Percentiles rank a stretch among this genome's conserved stretches.
phyloP scores from a whole-genome alignment of 805 yeast species.

The Yarrowia divulgata region DNA sequence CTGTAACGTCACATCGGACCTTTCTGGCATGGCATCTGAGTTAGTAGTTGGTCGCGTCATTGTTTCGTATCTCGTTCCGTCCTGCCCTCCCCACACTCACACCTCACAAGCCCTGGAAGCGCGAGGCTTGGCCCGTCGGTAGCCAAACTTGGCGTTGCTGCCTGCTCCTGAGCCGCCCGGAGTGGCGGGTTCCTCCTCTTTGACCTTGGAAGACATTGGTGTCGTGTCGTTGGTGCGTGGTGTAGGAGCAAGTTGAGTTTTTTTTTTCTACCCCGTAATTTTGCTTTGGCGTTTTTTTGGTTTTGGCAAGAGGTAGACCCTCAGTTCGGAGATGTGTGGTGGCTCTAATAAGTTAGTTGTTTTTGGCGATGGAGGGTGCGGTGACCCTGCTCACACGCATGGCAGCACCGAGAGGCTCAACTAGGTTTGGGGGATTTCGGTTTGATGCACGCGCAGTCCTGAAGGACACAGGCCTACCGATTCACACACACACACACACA shows the following conservation, averaged over 20 bases:
- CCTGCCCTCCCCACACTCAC: conserved; percentile 41
- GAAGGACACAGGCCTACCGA: too few relatives aligned
- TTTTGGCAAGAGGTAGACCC: too few relatives aligned
- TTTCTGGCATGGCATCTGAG: conserved; percentile 69
- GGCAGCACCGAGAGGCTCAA: not conserved
- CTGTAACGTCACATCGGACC: conserved; percentile 69
- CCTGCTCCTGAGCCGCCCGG: conserved; percentile 9
- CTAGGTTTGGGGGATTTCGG: not conserved
- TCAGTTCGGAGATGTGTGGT: not conserved
- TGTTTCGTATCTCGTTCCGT: too few relatives aligned
- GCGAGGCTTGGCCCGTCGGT: conserved; percentile 46
- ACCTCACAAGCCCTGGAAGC: conserved; percentile 48
- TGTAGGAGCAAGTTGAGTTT: too few relatives aligned
- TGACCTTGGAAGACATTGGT: conserved; percentile 36
- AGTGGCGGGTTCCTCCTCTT: conserved; percentile 35
- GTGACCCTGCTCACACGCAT: conserved; percentile 37
- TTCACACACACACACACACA: too few relatives aligned
- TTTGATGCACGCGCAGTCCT: too few relatives aligned
- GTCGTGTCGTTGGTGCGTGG: not conserved
- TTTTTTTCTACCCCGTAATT: too few relatives aligned
- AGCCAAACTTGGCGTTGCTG: conserved; percentile 42
- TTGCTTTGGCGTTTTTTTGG: too few relatives aligned
- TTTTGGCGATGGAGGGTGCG: conserved; percentile 1
- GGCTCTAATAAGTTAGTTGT: conserved; percentile 10
- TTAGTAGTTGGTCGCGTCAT: not conserved